A percentile compares a stretch with the other conserved stretches of the same genome.
Evolutionary conservation across 257 asterid genomes (phyloP).

Genomic region (Primulina eburnea): DNA sequence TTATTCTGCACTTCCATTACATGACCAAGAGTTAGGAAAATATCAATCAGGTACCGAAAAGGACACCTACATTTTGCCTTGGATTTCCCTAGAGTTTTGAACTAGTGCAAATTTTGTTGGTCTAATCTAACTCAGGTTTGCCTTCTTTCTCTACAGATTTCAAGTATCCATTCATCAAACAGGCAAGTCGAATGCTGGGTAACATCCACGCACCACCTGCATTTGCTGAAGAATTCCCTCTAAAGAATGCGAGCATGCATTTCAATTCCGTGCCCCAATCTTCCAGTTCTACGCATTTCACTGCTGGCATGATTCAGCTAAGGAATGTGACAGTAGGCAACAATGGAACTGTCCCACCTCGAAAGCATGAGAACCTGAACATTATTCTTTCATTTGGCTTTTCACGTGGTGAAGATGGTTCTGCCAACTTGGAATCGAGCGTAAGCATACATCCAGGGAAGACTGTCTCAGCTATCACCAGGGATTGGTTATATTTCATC

Average conservation of each 20-base stretch:
- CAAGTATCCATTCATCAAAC: conserved; percentile 55
- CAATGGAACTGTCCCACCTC: conserved; percentile 30
- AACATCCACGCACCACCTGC: conserved; percentile 86
- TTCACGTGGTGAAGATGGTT: conserved; percentile 45
- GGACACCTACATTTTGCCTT: background rate
- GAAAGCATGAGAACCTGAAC: conserved; percentile 55
- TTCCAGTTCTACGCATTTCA: conserved; percentile 57
- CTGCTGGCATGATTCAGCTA: conserved; percentile 74
- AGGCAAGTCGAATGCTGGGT: conserved; percentile 81
- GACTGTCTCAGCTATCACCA: conserved; percentile 32
- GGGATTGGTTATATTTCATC: conserved; percentile 54
- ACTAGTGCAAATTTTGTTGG: background rate
- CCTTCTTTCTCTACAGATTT: conserved; percentile 39
- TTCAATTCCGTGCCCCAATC: conserved; percentile 49
- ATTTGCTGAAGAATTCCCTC: conserved; percentile 79
- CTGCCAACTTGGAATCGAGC: conserved; percentile 52
- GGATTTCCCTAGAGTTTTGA: background rate
- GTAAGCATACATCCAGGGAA: conserved; percentile 54
- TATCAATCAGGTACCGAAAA: conserved; percentile 44
- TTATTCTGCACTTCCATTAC: conserved; percentile 41
- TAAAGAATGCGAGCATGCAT: conserved; percentile 48
- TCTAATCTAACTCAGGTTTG: conserved; percentile 12
- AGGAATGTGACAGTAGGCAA: conserved; percentile 31
- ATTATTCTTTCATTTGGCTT: conserved; percentile 62
- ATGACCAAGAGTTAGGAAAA: conserved; percentile 36